Base-by-base conservation (phyloP, 306 rosid species). In the Corylus americana region DNA sequence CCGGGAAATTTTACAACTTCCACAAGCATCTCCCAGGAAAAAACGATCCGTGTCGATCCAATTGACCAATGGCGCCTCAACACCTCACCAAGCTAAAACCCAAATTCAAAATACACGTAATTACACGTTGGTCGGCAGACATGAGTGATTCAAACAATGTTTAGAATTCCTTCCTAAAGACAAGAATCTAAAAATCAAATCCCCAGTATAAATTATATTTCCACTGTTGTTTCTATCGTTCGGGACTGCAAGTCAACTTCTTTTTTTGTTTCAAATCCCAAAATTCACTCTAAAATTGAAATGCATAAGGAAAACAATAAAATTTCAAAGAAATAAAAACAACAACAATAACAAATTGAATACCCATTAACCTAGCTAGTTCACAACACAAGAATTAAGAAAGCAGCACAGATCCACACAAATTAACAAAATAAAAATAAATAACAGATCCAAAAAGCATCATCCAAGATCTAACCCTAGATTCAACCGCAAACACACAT, bases 401-500 rank as follows among this genome's bases (percentile, higher is more conserved):
- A 7, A n/a, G 10, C 31, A 67, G 7, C 49, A 39, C 3, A 39
- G 71, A 67, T 37, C 42, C 12, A 8, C 4, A 37, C 71, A 10
- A 67, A 37, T 39, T 10, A 58, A 4, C 20, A 58, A 58, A 61
- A n/a, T 25, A 1, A 67, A 75, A 79, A 35, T 17, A 16, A 49
- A 2, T 29, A 55, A 22, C 77, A 68, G 83, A 75, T 74, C 55
- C 72, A 13, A 66, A 47, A 44, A 73, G 57, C 27, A 17, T 47
- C 12, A 67, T 42, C 72, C 78, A 73, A 77, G 83, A 79, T 79
- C 77, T 48, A 80, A 54, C 62, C 69, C 79, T 11, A 29, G 55
- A 68, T 70, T 71, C 73, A 76, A 81, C 25, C 69, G 59, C 13
- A 42, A 57, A 68, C 18, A 18, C 18, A 77, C 1, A 63, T 8